These are phyloP conservation scores for Beauveria australis DNA, from an alignment of 2,329 filamentous ascomycete species.

Conservation along the genomic window DNA sequence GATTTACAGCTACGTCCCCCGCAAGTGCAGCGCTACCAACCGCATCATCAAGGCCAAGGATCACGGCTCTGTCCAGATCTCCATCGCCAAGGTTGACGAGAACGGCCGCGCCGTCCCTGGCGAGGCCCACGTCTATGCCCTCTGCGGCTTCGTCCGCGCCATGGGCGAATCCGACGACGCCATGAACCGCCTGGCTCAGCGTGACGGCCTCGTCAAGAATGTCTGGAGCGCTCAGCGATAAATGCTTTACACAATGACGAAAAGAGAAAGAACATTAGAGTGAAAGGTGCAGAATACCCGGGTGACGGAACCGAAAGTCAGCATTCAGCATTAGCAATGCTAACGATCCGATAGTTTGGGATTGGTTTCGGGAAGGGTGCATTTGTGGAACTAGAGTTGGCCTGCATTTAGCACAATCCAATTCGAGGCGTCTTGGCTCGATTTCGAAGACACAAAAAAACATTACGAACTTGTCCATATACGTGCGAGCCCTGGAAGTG, in stretches of 20 bases:
- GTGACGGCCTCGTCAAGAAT: constrained; percentile 92
- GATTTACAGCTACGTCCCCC: constrained; percentile 75
- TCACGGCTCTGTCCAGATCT: constrained; percentile 97
- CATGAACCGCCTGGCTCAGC: constrained; percentile 90
- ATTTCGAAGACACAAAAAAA: constrained; percentile 31
- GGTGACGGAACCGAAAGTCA: constrained; percentile 6
- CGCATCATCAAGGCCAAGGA: constrained; percentile 99
- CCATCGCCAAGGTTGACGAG: constrained; percentile 97
- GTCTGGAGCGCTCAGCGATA: constrained; percentile 79
- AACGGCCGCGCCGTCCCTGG: constrained; percentile 87
- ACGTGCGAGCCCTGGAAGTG: constrained; percentile 17
- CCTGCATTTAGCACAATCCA: constrained; percentile 35
- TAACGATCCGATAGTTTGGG: constrained; percentile 17
- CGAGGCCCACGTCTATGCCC: constrained; percentile 95
- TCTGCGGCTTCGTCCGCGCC: constrained; percentile 94
- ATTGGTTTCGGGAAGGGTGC: constrained; percentile 29
- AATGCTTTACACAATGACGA: constrained; percentile 19
- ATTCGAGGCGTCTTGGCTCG: constrained; percentile 39
- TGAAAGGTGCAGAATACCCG: constrained; percentile 15
- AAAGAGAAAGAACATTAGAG: constrained; percentile 12
- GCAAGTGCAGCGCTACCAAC: constrained; percentile 98
- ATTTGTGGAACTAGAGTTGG: constrained; percentile 35
- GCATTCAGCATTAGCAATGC: constrained; percentile 1
- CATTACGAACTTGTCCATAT: constrained; percentile 18
- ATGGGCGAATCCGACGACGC: constrained; percentile 98